phyloP scores from a whole-genome alignment of 495 filamentous ascomycete species.

The Daldinia concentrica region DNA sequence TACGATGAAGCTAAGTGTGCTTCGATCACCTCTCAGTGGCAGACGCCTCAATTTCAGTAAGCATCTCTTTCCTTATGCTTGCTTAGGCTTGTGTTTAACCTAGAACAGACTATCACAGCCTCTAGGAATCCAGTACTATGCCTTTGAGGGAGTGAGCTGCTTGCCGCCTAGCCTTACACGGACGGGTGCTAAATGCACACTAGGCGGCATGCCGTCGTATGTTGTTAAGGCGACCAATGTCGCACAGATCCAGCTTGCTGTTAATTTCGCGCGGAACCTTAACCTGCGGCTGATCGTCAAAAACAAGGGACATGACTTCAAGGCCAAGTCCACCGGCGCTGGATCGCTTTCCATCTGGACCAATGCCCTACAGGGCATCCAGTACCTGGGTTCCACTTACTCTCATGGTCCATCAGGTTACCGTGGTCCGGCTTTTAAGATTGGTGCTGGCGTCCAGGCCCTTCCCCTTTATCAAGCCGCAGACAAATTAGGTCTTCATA shows the following conservation, averaged over 20 bases:
- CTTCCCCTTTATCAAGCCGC: slow-evolving; percentile 60
- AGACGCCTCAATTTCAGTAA: slow-evolving; percentile 33
- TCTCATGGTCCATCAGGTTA: slow-evolving; percentile 45
- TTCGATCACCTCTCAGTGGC: slow-evolving; percentile 44
- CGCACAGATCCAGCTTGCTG: slow-evolving; percentile 60
- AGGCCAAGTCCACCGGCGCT: slow-evolving; percentile 59
- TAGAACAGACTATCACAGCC: slow-evolving; percentile 23
- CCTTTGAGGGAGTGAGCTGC: slow-evolving; percentile 36
- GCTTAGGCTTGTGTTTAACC: background rate
- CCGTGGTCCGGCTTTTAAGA: slow-evolving; percentile 61
- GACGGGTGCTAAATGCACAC: slow-evolving; percentile 50
- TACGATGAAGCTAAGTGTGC: slow-evolving; percentile 56
- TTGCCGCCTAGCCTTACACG: slow-evolving; percentile 33
- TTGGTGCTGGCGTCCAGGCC: slow-evolving; percentile 67
- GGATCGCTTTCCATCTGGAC: slow-evolving; percentile 68
- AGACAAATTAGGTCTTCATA: slow-evolving; percentile 56
- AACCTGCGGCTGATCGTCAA: slow-evolving; percentile 66
- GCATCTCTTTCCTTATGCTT: background rate
- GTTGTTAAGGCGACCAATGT: slow-evolving; percentile 54
- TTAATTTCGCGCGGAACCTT: slow-evolving; percentile 65
- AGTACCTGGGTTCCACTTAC: background rate
- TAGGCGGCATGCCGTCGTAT: slow-evolving; percentile 64
- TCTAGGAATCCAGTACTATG: slow-evolving; percentile 33
- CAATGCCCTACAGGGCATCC: slow-evolving; percentile 51
- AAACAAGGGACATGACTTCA: slow-evolving; percentile 75